Conservation (phyloP, 768 basidiomycete genomes). For the Chiua virens region DNA sequence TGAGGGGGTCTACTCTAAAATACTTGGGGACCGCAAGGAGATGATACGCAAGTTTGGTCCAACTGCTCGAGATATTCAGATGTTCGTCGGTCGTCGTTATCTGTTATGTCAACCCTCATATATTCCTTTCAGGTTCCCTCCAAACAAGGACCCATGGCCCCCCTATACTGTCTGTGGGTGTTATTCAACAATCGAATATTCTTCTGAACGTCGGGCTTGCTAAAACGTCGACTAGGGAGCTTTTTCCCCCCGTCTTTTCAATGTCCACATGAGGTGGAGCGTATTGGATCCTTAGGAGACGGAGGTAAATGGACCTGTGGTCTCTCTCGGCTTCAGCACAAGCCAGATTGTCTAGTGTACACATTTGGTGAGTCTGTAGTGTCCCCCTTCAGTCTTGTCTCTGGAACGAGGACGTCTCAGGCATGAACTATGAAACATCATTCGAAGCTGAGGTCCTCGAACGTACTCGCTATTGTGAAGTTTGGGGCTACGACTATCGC, state of each 20-base stretch:
- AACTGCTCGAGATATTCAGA: constrained; percentile 42
- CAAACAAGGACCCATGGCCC: constrained; percentile 52
- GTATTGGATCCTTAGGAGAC: constrained; percentile 54
- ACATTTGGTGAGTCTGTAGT: constrained; percentile 47
- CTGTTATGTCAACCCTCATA: constrained; percentile 1
- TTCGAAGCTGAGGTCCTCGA: constrained; percentile 61
- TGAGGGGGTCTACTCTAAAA: constrained; percentile 46
- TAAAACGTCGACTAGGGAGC: constrained; percentile 35
- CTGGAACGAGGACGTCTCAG: constrained; percentile 15
- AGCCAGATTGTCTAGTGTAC: constrained; percentile 59
- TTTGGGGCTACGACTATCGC: constrained; percentile 62
- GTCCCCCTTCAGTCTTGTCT: not conserved
- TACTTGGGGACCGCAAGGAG: constrained; percentile 40
- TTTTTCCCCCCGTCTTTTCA: constrained; percentile 45
- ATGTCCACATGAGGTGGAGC: constrained; percentile 45
- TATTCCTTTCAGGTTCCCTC: constrained; percentile 46
- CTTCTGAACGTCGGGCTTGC: constrained; percentile 1
- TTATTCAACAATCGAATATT: not conserved
- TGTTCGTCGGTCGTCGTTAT: constrained; percentile 27
- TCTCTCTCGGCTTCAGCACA: constrained; percentile 50
- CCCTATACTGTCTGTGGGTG: constrained; percentile 57
- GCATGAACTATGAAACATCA: constrained; percentile 60
- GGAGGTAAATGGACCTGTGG: constrained; percentile 76
- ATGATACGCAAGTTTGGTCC: constrained; percentile 59
- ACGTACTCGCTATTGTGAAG: constrained; percentile 46